phyloP scores from a whole-genome alignment of 768 basidiomycete species.

The Russula emetica region DNA sequence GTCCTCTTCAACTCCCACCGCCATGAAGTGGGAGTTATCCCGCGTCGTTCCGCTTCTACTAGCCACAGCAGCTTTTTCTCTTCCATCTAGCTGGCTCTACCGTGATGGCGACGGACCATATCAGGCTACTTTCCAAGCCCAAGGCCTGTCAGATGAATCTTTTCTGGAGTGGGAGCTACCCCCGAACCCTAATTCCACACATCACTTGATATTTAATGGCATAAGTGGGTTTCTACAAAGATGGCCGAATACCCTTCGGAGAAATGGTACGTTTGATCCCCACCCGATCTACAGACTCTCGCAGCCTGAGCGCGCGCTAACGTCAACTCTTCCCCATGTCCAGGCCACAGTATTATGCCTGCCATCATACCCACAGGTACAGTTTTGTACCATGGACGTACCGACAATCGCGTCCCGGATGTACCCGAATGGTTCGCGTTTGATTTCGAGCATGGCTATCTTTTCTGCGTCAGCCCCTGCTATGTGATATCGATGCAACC shows the following conservation, averaged over 20 bases:
- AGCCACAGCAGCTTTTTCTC: background rate
- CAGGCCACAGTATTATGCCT: constrained; percentile 24
- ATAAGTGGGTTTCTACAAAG: constrained; percentile 37
- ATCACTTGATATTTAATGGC: constrained; percentile 37
- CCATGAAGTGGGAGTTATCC: background rate
- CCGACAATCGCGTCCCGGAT: constrained; percentile 2
- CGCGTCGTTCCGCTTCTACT: background rate
- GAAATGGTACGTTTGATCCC: constrained; percentile 21
- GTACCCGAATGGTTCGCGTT: constrained; percentile 25
- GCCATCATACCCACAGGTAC: constrained; percentile 24
- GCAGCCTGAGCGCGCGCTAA: background rate
- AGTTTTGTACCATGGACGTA: constrained; percentile 26
- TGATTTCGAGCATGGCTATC: constrained; percentile 22
- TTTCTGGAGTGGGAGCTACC: constrained; percentile 18
- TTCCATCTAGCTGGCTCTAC: constrained; percentile 21
- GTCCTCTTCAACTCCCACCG: no score
- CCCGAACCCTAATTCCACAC: constrained; percentile 33
- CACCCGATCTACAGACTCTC: background rate
- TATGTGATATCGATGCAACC: constrained; percentile 15
- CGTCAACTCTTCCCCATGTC: background rate
- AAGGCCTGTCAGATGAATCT: background rate
- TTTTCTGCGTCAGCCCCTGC: constrained; percentile 13
- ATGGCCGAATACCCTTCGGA: constrained; percentile 38
- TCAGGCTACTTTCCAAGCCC: constrained; percentile 19
- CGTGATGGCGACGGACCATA: constrained; percentile 30